Conservation (phyloP, 1,139 yeast species). For the Lodderomyces parapsilosis region DNA sequence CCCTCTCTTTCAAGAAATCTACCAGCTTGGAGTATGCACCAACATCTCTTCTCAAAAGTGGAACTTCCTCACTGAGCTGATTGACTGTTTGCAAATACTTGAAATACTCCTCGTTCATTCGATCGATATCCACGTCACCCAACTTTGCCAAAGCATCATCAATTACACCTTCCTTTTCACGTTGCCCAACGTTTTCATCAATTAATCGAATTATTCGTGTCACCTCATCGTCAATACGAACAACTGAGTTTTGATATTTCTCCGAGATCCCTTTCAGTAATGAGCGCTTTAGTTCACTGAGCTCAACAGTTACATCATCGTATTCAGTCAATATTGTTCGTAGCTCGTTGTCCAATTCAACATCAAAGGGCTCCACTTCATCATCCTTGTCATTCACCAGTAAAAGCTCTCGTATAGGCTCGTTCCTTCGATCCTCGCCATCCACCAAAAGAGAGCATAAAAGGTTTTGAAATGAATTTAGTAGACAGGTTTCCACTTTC, state of each 20-base stretch:
- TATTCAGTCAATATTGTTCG: slow-evolving; percentile 52
- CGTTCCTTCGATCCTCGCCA: slow-evolving; percentile 27
- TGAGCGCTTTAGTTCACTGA: slow-evolving; percentile 51
- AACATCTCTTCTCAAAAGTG: slow-evolving; percentile 32
- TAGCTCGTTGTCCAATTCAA: slow-evolving; percentile 52
- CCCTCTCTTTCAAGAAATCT: slow-evolving; percentile 26
- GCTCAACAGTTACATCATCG: slow-evolving; percentile 55
- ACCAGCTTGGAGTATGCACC: slow-evolving; percentile 31
- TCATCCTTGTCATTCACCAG: slow-evolving; percentile 31
- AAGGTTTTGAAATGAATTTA: slow-evolving; percentile 52
- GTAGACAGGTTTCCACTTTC: slow-evolving; percentile 43
- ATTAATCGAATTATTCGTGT: slow-evolving; percentile 15
- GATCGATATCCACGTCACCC: slow-evolving; percentile 15
- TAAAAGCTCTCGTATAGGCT: slow-evolving; percentile 24
- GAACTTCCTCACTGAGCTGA: slow-evolving; percentile 29
- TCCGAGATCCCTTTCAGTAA: slow-evolving; percentile 41
- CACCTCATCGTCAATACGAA: slow-evolving; percentile 32
- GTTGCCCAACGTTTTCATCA: slow-evolving; percentile 11
- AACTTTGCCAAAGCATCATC: neutral
- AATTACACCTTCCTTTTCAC: slow-evolving; percentile 12
- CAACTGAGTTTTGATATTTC: slow-evolving; percentile 29
- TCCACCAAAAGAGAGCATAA: slow-evolving; percentile 51
- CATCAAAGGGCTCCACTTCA: slow-evolving; percentile 63
- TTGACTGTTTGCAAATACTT: slow-evolving; percentile 23
- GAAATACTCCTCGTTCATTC: slow-evolving; percentile 27